phyloP scores from a whole-genome alignment of 2,329 filamentous ascomycete species.

The Plenodomus tracheiphilus region DNA sequence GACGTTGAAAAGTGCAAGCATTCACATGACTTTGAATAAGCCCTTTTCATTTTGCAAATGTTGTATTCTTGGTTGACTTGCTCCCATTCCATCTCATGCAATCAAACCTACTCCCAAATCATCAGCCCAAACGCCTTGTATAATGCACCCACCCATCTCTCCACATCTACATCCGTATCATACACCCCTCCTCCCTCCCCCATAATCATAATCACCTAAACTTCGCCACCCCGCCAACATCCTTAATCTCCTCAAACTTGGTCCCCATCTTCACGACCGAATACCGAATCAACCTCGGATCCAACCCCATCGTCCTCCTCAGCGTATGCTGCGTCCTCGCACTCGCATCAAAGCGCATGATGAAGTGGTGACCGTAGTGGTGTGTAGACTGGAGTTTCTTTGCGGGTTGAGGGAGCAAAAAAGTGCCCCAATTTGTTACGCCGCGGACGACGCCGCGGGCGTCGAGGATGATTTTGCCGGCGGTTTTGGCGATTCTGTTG shows the following conservation, averaged over 20 bases:
- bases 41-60: too few relatives aligned
- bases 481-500: constrained; percentile 79
- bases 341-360: constrained; percentile 91
- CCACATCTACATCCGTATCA: too few relatives aligned
- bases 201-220: too few relatives aligned
- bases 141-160: too few relatives aligned
- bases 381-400: constrained; percentile 82
- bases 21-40: too few relatives aligned
- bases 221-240: constrained; percentile 58
- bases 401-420: constrained; percentile 78
- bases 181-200: too few relatives aligned
- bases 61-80: too few relatives aligned
- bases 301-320: constrained; percentile 74
- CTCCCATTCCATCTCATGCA: too few relatives aligned
- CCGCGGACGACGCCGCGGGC: constrained; percentile 88
- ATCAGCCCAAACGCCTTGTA: too few relatives aligned
- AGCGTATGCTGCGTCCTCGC: constrained; percentile 73
- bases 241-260: constrained; percentile 64
- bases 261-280: constrained; percentile 83
- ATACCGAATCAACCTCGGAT: constrained; percentile 88
- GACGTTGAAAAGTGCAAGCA: too few relatives aligned
- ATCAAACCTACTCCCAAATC: too few relatives aligned
- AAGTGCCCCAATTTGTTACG: constrained; percentile 93
- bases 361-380: constrained; percentile 90
- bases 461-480: constrained; percentile 79